phyloP scores from a whole-genome alignment of 176 grass and related monocot genomes.

The Raddia distichophylla region DNA sequence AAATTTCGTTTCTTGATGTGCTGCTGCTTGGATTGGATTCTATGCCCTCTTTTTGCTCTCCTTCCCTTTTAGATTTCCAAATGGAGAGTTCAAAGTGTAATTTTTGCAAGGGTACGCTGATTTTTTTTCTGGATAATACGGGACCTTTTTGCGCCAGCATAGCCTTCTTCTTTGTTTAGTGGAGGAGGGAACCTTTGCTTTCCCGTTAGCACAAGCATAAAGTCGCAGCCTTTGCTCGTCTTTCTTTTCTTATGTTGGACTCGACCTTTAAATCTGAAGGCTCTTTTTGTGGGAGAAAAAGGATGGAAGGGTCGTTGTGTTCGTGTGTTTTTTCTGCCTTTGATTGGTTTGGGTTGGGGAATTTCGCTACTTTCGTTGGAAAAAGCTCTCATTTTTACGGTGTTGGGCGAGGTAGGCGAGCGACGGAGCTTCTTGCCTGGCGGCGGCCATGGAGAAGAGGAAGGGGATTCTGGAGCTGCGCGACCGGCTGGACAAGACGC shows the following conservation, averaged over 20 bases:
- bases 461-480: conserved; percentile 64
- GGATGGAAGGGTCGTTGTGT: neutral
- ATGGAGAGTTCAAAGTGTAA: neutral
- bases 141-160: neutral
- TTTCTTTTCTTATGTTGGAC: neutral
- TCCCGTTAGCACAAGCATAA: neutral
- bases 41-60: neutral
- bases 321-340: neutral
- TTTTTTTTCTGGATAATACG: conserved; percentile 14
- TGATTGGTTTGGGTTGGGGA: neutral
- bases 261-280: neutral
- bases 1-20: neutral
- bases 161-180: neutral
- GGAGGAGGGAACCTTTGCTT: conserved; percentile 11
- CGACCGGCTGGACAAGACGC: conserved; percentile 61
- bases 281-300: neutral
- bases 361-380: neutral
- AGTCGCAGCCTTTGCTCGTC: neutral
- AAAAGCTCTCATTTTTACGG: conserved; percentile 13
- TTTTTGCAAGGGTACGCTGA: neutral
- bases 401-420: neutral
- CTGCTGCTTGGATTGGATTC: conserved; percentile 2
- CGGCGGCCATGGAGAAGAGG: conserved; percentile 68
- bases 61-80: neutral
- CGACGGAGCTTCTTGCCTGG: neutral